A percentile compares a stretch with the other conserved stretches of the same genome.
Conservation (phyloP, 306 rosid genomes). For the Glycine soja region DNA sequence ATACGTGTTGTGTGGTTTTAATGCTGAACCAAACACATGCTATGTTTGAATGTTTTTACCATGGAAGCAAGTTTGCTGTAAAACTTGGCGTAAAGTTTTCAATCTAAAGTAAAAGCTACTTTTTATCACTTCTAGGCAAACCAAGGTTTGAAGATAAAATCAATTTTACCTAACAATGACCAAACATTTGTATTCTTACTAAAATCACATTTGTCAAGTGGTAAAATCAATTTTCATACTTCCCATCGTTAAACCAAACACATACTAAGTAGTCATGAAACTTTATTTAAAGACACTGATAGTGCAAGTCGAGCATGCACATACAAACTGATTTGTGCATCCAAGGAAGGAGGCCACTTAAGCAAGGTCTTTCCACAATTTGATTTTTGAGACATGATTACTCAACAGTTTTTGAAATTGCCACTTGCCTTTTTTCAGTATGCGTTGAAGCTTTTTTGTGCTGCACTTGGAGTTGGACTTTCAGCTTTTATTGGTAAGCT, state of each 20-base stretch:
- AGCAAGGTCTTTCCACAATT: neutral
- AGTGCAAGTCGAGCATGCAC: neutral
- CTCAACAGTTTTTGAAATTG: slow-evolving; percentile 38
- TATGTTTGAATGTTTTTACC: too few relatives aligned
- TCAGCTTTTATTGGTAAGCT: slow-evolving; percentile 82
- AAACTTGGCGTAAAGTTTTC: too few relatives aligned
- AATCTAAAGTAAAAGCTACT: too few relatives aligned
- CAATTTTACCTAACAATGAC: neutral
- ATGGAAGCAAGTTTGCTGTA: too few relatives aligned
- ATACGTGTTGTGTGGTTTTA: too few relatives aligned
- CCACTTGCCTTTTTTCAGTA: slow-evolving; percentile 58
- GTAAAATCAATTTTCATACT: neutral
- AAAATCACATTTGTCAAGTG: neutral
- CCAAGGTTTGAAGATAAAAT: neutral
- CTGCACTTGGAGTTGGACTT: slow-evolving; percentile 83
- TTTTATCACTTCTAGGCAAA: too few relatives aligned
- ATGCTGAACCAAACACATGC: too few relatives aligned
- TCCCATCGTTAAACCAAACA: neutral
- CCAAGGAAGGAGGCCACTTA: neutral
- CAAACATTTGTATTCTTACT: neutral
- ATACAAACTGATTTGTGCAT: neutral
- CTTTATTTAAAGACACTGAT: neutral
- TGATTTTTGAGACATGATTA: slow-evolving; percentile 27
- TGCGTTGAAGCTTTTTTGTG: slow-evolving; percentile 68
- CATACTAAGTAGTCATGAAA: too few relatives aligned